Evolutionary conservation across 768 basidiomycete genomes (phyloP).

Genomic region (Tylopilus vinaceipallidus): DNA sequence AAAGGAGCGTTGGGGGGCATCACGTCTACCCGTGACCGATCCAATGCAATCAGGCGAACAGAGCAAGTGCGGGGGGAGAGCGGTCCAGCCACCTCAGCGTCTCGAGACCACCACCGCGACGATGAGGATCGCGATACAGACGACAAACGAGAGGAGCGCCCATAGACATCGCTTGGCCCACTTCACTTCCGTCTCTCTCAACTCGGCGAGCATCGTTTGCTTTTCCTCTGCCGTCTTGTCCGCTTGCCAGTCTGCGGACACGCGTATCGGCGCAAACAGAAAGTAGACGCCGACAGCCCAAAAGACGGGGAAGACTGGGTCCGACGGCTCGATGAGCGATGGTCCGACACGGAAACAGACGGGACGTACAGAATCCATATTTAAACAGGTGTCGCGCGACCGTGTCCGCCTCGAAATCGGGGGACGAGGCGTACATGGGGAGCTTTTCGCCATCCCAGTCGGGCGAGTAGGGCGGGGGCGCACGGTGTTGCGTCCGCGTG

Average conservation of each 20-base stretch:
- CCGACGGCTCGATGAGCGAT: background rate
- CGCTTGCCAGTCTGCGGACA: conserved; percentile 51
- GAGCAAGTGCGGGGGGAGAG: background rate
- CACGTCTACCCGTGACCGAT: background rate
- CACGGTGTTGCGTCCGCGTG: conserved; percentile 21
- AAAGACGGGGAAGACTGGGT: conserved; percentile 57
- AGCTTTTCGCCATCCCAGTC: conserved; percentile 37
- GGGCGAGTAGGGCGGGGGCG: conserved; percentile 45
- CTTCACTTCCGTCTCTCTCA: conserved; percentile 50
- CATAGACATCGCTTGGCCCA: conserved; percentile 57
- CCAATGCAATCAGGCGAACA: background rate
- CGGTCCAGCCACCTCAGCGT: conserved; percentile 19
- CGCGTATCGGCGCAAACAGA: conserved; percentile 50
- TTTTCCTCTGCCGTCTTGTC: conserved; percentile 55
- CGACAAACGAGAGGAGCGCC: conserved; percentile 47
- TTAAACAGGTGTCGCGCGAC: conserved; percentile 61
- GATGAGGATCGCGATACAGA: conserved; percentile 35
- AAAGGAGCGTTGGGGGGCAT: conserved; percentile 8
- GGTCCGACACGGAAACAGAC: too few species aligned
- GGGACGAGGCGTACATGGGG: conserved; percentile 20
- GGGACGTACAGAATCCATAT: conserved; percentile 57
- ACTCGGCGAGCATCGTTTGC: conserved; percentile 42
- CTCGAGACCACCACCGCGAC: conserved; percentile 21
- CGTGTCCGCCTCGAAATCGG: conserved; percentile 47
- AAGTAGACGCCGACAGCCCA: conserved; percentile 60